These are phyloP conservation scores for Cornus suecica DNA, from an alignment of 148 eudicot genomes.

Conservation along the genomic window DNA sequence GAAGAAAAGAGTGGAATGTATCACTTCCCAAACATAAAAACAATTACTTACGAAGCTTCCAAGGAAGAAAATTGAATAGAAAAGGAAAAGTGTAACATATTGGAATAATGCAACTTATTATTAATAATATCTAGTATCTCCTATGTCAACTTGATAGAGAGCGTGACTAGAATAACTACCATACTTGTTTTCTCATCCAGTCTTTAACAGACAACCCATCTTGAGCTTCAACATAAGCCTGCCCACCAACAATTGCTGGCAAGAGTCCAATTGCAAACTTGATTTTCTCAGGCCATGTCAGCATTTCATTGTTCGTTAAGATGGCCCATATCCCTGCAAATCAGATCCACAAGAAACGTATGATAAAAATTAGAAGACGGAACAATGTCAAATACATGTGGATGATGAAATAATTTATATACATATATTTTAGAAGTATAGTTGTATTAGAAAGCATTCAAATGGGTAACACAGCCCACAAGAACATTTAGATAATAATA, in stretches of 20 bases:
- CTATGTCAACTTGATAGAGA: slow-evolving; percentile 4
- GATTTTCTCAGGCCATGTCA: slow-evolving; percentile 96
- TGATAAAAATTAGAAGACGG: background rate
- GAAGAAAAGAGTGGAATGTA: background rate
- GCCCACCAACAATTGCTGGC: slow-evolving; percentile 96
- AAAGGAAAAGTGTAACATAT: background rate
- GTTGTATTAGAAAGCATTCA: too few relatives aligned
- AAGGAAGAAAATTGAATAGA: background rate
- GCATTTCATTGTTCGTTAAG: slow-evolving; percentile 94
- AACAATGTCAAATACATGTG: slow-evolving; percentile 5
- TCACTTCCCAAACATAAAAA: background rate
- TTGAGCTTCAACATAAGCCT: slow-evolving; percentile 95
- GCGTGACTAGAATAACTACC: slow-evolving; percentile 20
- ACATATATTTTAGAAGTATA: too few relatives aligned
- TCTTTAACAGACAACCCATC: slow-evolving; percentile 92
- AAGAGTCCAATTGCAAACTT: slow-evolving; percentile 95
- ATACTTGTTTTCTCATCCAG: slow-evolving; percentile 97
- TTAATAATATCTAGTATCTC: background rate
- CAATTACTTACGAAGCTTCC: background rate
- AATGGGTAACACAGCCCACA: too few relatives aligned
- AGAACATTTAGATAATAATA: too few relatives aligned
- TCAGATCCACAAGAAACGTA: background rate
- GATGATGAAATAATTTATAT: background rate
- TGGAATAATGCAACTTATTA: background rate
- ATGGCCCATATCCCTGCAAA: slow-evolving; percentile 87